These are phyloP conservation scores for Psilocybe cubensis DNA, from an alignment of 768 basidiomycete species.

Conservation along the genomic window DNA sequence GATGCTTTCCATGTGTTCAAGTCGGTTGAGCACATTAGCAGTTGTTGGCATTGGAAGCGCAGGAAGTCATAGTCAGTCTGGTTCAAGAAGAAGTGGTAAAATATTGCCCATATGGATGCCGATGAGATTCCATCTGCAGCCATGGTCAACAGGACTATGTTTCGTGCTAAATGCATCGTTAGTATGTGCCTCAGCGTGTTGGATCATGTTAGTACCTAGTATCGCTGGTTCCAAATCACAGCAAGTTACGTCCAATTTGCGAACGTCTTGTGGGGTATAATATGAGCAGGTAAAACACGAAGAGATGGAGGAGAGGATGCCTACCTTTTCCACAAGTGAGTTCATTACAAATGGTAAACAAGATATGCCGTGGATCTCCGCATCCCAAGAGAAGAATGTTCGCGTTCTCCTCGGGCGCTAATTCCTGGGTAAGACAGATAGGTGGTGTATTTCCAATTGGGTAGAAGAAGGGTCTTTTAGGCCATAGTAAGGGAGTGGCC, in stretches of 20 bases:
- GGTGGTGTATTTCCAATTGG: constrained; percentile 65
- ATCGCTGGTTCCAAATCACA: constrained; percentile 53
- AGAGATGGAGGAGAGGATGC: no score
- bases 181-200: background rate
- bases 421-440: constrained; percentile 46
- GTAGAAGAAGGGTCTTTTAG: constrained; percentile 53
- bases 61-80: constrained; percentile 34
- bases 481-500: constrained; percentile 48
- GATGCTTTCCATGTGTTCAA: constrained; percentile 42
- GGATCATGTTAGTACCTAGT: constrained; percentile 32
- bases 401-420: constrained; percentile 51
- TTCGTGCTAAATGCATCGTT: constrained; percentile 42
- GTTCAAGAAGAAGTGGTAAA: constrained; percentile 53
- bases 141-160: constrained; percentile 48
- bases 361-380: constrained; percentile 57
- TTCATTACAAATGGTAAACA: constrained; percentile 50
- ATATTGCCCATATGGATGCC: constrained; percentile 45
- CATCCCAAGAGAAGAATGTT: constrained; percentile 59
- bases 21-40: constrained; percentile 34
- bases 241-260: constrained; percentile 51
- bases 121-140: constrained; percentile 33
- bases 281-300: constrained; percentile 18
- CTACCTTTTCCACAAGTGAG: no score
- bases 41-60: constrained; percentile 40
- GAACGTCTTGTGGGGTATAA: constrained; percentile 8